Conservation (phyloP, 1,284 basidiomycete genomes). For the Ganoderma lucidum region DNA sequence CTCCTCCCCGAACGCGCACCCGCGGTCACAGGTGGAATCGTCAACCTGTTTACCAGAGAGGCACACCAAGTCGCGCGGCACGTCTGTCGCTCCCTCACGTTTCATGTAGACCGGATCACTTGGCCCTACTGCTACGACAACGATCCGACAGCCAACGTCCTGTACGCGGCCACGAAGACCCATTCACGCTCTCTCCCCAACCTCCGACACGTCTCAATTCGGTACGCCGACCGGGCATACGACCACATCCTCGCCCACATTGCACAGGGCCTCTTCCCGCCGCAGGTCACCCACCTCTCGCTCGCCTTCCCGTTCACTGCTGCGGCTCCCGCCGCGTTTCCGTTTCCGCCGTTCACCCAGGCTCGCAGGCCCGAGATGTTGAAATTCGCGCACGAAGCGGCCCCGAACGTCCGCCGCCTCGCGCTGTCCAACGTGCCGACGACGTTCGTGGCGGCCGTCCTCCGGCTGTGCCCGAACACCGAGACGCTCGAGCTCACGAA, state of each 20-base stretch:
- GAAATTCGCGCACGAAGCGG: too few species aligned
- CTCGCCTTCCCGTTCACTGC: constrained; percentile 38
- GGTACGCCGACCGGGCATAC: constrained; percentile 46
- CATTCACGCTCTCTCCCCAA: constrained; percentile 37
- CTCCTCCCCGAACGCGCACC: constrained; percentile 33
- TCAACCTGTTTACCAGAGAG: constrained; percentile 27
- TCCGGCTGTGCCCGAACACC: constrained; percentile 37
- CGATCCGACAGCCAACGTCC: constrained; percentile 35
- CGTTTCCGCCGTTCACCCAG: too few species aligned
- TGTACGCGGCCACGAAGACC: constrained; percentile 26
- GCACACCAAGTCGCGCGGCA: constrained; percentile 33
- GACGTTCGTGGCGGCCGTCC: constrained; percentile 39
- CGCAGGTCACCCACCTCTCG: constrained; percentile 42
- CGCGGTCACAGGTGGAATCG: constrained; percentile 14
- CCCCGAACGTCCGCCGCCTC: constrained; percentile 34
- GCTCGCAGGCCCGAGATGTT: too few species aligned
- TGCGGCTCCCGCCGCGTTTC: too few species aligned
- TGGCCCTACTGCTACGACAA: constrained; percentile 12
- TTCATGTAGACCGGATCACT: constrained; percentile 33
- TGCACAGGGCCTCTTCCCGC: constrained; percentile 41
- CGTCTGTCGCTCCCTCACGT: constrained; percentile 41
- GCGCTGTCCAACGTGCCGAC: constrained; percentile 38
- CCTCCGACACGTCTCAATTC: constrained; percentile 42
- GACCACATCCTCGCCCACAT: constrained; percentile 45
- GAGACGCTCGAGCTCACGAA: constrained; percentile 37